Base-by-base conservation (phyloP, 2,329 filamentous ascomycete genomes). In the Epichloe scottii region DNA sequence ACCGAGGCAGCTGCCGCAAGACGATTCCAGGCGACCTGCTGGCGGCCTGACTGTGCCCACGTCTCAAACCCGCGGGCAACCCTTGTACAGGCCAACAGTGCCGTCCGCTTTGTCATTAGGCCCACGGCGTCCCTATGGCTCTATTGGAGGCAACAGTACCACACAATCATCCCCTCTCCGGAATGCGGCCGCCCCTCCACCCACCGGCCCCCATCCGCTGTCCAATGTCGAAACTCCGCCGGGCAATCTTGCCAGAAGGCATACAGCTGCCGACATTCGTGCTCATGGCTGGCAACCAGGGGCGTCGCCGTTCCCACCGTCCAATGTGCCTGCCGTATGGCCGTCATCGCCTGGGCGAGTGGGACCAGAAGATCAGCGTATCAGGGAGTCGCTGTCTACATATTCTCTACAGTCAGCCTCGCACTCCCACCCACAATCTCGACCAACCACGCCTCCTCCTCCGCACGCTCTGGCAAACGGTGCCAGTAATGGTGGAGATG, bases 251-350 rank as follows among this genome's bases (percentile, higher is more conserved):
- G 79, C 82, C 43, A 83, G 91, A 56, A 81, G 91, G 54, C 93
- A 98, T 68, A 98, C 93, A 2, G 91, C 90, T 39, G 93, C 93
- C 53, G 93, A 98, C 64, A 97, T 98, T 59, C 84, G 93, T 49
- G 85, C 90, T 59, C 85, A 89, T 63, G 88, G 85, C 38, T 91
- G 87, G 82, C 84, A 82, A 55, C 75, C 74, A 7, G 57, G 55
- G 41, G 74, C 79, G 26, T 85, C 84, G 5, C 86, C 84, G 11
- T 86, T 62, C 38, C 54, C 82, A 62, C 74, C 78, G 7, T 82
- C 84, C 3, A 81, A 81, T 11, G 67, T 72, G 2, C 67, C 73
- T 8, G 71, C 75, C 1, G 71, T 72, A 14, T 80, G 76, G 73
- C 77, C 78, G 0, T 68, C 76, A 3, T 80, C 78, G 8, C 78